These are phyloP conservation scores for Colletotrichum sidae DNA, from an alignment of 2,329 filamentous ascomycete genomes.

Conservation along the genomic window DNA sequence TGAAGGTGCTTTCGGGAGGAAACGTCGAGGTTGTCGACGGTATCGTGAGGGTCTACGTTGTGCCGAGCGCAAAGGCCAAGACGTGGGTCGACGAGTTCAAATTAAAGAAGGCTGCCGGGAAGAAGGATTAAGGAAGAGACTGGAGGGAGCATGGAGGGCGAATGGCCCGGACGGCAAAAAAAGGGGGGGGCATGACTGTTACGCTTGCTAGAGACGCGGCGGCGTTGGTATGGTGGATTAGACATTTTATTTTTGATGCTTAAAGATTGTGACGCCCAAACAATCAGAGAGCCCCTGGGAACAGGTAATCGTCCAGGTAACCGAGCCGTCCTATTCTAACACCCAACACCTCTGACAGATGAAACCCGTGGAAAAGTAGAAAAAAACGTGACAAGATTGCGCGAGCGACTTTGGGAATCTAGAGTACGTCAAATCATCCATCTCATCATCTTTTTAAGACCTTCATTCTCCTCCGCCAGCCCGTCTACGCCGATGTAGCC, in stretches of 20 bases:
- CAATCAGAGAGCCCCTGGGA: not conserved
- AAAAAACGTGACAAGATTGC: slow-evolving; percentile 22
- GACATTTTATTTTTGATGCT: not conserved
- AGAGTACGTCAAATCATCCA: slow-evolving; percentile 11
- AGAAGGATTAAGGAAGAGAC: slow-evolving; percentile 13
- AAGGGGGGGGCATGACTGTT: too few relatives aligned
- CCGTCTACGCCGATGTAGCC: slow-evolving; percentile 51
- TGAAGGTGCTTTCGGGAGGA: slow-evolving; percentile 79
- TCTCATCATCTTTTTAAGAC: not conserved
- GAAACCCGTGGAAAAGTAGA: slow-evolving; percentile 26
- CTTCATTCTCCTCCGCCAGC: not conserved
- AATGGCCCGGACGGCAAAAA: too few relatives aligned
- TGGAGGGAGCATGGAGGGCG: too few relatives aligned
- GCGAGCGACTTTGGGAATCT: slow-evolving; percentile 29
- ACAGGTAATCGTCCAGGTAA: slow-evolving; percentile 2
- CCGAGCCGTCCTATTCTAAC: slow-evolving; percentile 19
- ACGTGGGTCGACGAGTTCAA: slow-evolving; percentile 91
- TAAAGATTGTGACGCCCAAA: slow-evolving; percentile 11
- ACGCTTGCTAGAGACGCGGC: too few relatives aligned
- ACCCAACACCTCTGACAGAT: slow-evolving; percentile 10
- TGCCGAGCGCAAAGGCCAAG: slow-evolving; percentile 77
- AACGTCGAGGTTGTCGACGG: slow-evolving; percentile 91
- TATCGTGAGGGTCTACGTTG: slow-evolving; percentile 82
- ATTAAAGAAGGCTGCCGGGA: slow-evolving; percentile 71
- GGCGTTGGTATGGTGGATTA: not conserved